A percentile compares a stretch with the other conserved stretches of the same genome.
Evolutionary conservation across 139 green algal genomes (phyloP).

Genomic region (Coccomyxa sp.): DNA sequence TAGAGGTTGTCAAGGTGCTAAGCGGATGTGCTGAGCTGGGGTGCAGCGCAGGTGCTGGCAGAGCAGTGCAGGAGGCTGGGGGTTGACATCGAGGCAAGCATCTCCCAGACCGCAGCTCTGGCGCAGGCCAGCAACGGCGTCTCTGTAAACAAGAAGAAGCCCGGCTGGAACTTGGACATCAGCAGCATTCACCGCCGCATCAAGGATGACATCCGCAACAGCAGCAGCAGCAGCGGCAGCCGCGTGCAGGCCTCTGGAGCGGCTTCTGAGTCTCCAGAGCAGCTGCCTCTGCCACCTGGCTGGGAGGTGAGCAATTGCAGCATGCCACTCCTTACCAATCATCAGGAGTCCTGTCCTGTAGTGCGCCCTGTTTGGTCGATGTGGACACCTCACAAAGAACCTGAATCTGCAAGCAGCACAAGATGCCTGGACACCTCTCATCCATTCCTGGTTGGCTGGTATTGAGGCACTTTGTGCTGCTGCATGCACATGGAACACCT

Average conservation of each 20-base stretch:
- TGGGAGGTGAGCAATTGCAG: slow-evolving; percentile 88
- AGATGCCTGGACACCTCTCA: too few species aligned
- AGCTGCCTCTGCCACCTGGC: slow-evolving; percentile 37
- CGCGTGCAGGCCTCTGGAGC: too few species aligned
- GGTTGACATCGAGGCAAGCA: slow-evolving; percentile 41
- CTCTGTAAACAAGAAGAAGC: slow-evolving; percentile 8
- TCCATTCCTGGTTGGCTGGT: too few species aligned
- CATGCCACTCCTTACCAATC: too few species aligned
- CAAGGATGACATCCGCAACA: slow-evolving; percentile 6
- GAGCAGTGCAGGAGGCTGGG: slow-evolving; percentile 59
- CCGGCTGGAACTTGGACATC: slow-evolving; percentile 10
- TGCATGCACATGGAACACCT: too few species aligned
- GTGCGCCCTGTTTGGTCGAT: too few species aligned
- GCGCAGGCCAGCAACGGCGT: background rate
- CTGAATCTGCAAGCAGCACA: too few species aligned
- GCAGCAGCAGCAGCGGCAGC: background rate
- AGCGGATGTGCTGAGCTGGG: background rate
- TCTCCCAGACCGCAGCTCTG: slow-evolving; percentile 22
- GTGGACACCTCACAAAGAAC: too few species aligned
- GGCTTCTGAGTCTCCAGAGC: too few species aligned
- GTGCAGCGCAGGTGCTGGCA: slow-evolving; percentile 37
- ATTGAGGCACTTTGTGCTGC: too few species aligned
- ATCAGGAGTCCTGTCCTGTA: too few species aligned
- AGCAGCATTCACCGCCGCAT: slow-evolving; percentile 25
- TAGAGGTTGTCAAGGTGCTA: too few species aligned